Conservation (phyloP, 768 basidiomycete species). For the Trametes maxima region DNA sequence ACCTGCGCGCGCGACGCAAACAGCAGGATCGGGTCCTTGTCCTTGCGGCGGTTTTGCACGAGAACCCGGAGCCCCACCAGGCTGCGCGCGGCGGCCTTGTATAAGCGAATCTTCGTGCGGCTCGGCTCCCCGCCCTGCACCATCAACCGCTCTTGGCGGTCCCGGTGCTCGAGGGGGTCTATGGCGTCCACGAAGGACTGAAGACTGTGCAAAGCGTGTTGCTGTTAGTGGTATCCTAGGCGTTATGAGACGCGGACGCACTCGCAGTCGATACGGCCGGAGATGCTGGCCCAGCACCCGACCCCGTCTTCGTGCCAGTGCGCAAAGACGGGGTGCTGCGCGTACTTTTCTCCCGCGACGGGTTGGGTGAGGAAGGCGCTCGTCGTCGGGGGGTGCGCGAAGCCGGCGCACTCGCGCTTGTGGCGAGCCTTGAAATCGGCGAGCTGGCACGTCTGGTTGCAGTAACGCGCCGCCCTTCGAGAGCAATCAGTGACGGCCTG, state of each 20-base stretch:
- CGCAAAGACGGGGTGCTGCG: slow-evolving; percentile 7
- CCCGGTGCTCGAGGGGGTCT: neutral
- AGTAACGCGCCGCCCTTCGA: slow-evolving; percentile 7
- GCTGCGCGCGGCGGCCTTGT: slow-evolving; percentile 7
- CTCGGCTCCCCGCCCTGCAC: neutral
- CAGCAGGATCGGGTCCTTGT: neutral
- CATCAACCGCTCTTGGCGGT: neutral
- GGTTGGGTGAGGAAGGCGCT: slow-evolving; percentile 5
- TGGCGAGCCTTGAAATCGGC: slow-evolving; percentile 10
- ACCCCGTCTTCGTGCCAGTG: slow-evolving; percentile 5
- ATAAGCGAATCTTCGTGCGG: neutral
- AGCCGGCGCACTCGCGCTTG: slow-evolving; percentile 14
- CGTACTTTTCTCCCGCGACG: neutral
- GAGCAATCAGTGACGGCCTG: neutral
- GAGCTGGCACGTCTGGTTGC: slow-evolving; percentile 6
- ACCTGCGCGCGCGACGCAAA: slow-evolving; percentile 12
- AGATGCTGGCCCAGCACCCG: slow-evolving; percentile 13
- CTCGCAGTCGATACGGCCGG: slow-evolving; percentile 2
- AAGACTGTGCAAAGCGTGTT: neutral
- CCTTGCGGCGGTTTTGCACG: slow-evolving; percentile 18
- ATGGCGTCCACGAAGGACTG: neutral
- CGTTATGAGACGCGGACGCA: neutral
- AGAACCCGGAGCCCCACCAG: slow-evolving; percentile 6
- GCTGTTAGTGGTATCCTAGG: neutral
- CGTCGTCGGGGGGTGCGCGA: slow-evolving; percentile 4